Evolutionary conservation across 208 protist species (phyloP), one percentile per base, ranked within the genome.

Genomic region (Leishmania turanica): DNA sequence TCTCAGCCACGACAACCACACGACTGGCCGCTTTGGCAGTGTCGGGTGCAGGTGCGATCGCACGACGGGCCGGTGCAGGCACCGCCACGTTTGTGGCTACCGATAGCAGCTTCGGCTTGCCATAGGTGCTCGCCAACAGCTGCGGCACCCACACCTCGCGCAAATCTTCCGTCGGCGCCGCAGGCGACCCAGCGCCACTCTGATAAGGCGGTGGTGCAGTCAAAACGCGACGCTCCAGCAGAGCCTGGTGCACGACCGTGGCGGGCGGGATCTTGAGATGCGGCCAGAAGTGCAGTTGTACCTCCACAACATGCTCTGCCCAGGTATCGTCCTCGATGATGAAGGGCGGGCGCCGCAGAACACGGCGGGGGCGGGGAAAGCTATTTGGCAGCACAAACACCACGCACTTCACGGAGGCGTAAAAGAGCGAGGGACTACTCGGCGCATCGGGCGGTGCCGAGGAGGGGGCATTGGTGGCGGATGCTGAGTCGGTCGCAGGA

Each of bases 321-420:
- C 94, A 97, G 45, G 89, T 93, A 58, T 93, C 86, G 72, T 97
- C 94, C 27, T 95, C 90, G 76, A 97, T 90, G 64, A 95, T 85
- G 70, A 94, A 97, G 4, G 94, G 94, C 13, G 94, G 90, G 13
- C 64, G 64, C 5, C 79, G 78, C 21, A 96, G 37, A 17, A 93
- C 87, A 11, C 91, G 90, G 17, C 86, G 84, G 7, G 91, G 91
- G n/a, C 90, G 76, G 13, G 90, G 90, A 69, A 97, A 97, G 78
- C 94, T 95, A 71, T 76, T 90, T 45, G 91, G 91, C 27, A 96
- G 84, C 9, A 88, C 62, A 81, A 97, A 97, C 34, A 91, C 88
- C 0, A 97, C 92, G 42, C 87, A 86, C 27, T 90, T 89, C 24
- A 97, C 62, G 24, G 94, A 66, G 24, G 90, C 77, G 84, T 97